Conservation (phyloP, 257 asterid genomes). For the Anisodus tanguticus region DNA sequence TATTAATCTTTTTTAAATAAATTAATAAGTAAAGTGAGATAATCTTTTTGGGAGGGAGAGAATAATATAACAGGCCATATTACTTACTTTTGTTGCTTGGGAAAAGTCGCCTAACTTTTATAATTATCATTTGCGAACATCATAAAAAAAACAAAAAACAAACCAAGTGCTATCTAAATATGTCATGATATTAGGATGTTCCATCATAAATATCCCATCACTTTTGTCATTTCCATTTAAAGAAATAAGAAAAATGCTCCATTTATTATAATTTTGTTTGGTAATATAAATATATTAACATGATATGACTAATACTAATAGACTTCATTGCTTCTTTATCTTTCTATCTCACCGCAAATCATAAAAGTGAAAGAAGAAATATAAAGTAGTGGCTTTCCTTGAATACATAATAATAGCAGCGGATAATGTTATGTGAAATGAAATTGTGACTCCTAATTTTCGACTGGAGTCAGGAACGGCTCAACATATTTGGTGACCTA, state of each 20-base stretch:
- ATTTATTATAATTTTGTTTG: not conserved
- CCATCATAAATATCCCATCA: not conserved
- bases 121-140: not conserved
- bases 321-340: not conserved
- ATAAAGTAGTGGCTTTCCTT: not conserved
- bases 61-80: not conserved
- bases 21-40: too few species aligned
- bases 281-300: not conserved
- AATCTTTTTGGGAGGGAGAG: too few species aligned
- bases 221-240: conserved; percentile 9
- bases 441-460: too few species aligned
- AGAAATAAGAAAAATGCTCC: not conserved
- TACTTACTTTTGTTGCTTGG: not conserved
- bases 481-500: not conserved
- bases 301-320: not conserved
- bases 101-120: not conserved
- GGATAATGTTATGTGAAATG: too few species aligned
- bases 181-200: not conserved
- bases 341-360: too few species aligned
- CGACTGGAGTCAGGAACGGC: not conserved
- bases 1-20: too few species aligned
- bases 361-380: not conserved
- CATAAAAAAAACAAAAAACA: not conserved
- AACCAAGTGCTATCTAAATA: not conserved
- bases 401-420: not conserved